A percentile compares a stretch with the other conserved stretches of the same genome.
These are phyloP conservation scores for Candida ascalaphidarum DNA, from an alignment of 805 yeast genomes.

Conservation along the genomic window DNA sequence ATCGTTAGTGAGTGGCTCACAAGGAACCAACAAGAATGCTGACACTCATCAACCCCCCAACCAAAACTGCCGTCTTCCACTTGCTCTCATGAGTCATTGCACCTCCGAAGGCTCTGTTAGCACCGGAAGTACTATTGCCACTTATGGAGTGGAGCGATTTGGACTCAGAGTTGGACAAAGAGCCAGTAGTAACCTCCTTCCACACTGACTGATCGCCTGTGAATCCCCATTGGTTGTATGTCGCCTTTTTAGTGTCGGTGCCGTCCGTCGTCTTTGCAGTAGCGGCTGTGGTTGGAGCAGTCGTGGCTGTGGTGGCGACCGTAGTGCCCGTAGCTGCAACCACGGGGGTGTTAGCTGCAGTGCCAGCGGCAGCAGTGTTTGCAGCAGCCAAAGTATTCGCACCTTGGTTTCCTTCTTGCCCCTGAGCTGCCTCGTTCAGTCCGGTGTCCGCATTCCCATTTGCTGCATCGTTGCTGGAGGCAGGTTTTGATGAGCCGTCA, in stretches of 20 bases:
- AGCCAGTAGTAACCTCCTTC: conserved; percentile 9
- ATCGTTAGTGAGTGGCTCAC: not conserved
- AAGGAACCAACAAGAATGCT: conserved; percentile 4
- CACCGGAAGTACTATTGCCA: conserved; percentile 11
- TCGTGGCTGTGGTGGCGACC: conserved; percentile 1
- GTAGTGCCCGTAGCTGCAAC: not conserved
- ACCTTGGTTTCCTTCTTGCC: too few species aligned
- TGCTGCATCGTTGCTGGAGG: too few species aligned
- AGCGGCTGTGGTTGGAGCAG: conserved; percentile 2
- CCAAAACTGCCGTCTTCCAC: conserved; percentile 8
- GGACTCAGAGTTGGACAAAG: conserved; percentile 2
- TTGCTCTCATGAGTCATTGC: conserved; percentile 10
- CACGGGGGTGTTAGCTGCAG: not conserved
- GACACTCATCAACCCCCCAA: conserved; percentile 8
- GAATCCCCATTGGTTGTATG: conserved; percentile 35
- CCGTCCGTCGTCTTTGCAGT: conserved; percentile 5
- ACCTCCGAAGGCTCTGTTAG: conserved; percentile 6
- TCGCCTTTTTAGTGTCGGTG: conserved; percentile 3
- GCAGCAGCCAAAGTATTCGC: too few species aligned
- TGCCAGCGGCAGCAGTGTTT: conserved; percentile 2
- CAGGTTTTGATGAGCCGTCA: too few species aligned
- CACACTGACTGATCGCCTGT: conserved; percentile 31
- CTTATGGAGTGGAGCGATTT: conserved; percentile 7
- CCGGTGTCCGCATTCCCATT: too few species aligned
- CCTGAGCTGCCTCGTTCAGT: too few species aligned